Percentiles rank a stretch among this genome's conserved stretches.
Conservation (phyloP, 768 basidiomycete genomes). For the Ramaria sp. region DNA sequence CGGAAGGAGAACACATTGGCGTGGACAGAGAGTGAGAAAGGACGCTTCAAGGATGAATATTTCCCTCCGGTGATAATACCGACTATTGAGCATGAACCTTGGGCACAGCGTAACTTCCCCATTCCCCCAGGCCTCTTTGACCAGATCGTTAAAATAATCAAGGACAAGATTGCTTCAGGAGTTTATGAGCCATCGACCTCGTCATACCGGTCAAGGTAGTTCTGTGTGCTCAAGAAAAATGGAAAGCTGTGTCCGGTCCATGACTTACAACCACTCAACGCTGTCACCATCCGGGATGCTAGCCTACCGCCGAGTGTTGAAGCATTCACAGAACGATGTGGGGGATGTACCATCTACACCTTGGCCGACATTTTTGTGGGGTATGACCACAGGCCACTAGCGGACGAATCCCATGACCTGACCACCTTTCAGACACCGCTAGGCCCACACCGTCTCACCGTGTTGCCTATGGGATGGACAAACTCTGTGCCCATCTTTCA, state of each 20-base stretch:
- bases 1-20: slow-evolving; percentile 26
- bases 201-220: slow-evolving; percentile 16
- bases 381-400: slow-evolving; percentile 12
- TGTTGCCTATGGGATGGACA: slow-evolving; percentile 28
- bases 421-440: slow-evolving; percentile 22
- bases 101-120: neutral
- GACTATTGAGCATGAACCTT: neutral
- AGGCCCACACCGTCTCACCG: slow-evolving; percentile 21
- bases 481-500: slow-evolving; percentile 12
- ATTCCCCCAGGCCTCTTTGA: slow-evolving; percentile 7
- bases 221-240: slow-evolving; percentile 18
- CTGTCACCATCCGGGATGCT: slow-evolving; percentile 12
- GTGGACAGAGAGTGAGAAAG: slow-evolving; percentile 27
- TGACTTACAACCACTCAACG: slow-evolving; percentile 14
- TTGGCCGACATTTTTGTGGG: slow-evolving; percentile 14
- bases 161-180: slow-evolving; percentile 15
- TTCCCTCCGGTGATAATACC: slow-evolving; percentile 2
- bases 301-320: slow-evolving; percentile 13
- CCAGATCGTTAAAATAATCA: slow-evolving; percentile 13
- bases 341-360: slow-evolving; percentile 10
- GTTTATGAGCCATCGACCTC: slow-evolving; percentile 16
- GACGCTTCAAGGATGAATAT: slow-evolving; percentile 17
- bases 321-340: slow-evolving; percentile 13
- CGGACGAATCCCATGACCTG: slow-evolving; percentile 11
- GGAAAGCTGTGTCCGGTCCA: slow-evolving; percentile 14